A percentile compares a stretch with the other conserved stretches of the same genome.
Evolutionary conservation across 495 filamentous ascomycete species (phyloP).

Genomic region (Xeromyces bisporus): DNA sequence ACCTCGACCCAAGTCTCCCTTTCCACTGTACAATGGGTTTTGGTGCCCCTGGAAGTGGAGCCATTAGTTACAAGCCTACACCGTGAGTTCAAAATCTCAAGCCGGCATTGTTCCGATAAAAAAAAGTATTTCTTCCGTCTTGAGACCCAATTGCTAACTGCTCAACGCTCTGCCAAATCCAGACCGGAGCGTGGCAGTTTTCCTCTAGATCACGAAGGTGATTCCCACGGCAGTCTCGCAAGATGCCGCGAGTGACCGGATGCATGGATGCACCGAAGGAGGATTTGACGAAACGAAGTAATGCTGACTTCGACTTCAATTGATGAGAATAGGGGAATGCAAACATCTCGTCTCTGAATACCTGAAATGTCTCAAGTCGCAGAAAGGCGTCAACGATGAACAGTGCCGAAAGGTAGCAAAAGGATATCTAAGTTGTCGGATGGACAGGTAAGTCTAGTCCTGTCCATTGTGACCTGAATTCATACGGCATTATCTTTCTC

Average conservation of each 20-base stretch:
- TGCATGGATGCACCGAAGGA: no score
- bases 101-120: background rate
- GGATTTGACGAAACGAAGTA: slow-evolving; percentile 33
- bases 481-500: slow-evolving; percentile 1
- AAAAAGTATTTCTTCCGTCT: background rate
- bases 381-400: slow-evolving; percentile 66
- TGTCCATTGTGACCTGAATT: background rate
- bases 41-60: slow-evolving; percentile 59
- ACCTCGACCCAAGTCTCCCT: no score
- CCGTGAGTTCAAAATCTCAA: slow-evolving; percentile 43
- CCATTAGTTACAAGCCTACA: slow-evolving; percentile 50
- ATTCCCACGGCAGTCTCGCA: background rate
- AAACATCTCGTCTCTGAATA: slow-evolving; percentile 72
- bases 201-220: slow-evolving; percentile 89
- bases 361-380: slow-evolving; percentile 65
- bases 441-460: slow-evolving; percentile 61
- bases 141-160: background rate
- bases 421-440: slow-evolving; percentile 73
- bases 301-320: slow-evolving; percentile 47
- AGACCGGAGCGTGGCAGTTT: slow-evolving; percentile 93
- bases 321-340: slow-evolving; percentile 83
- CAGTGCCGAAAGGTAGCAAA: slow-evolving; percentile 76
- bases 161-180: slow-evolving; percentile 1
- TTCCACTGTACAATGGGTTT: slow-evolving; percentile 50
- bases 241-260: no score